Evolutionary conservation across 2,329 filamentous ascomycete genomes (phyloP), one percentile per base, ranked within the genome.

Genomic region (Arthrinium phaeospermum): DNA sequence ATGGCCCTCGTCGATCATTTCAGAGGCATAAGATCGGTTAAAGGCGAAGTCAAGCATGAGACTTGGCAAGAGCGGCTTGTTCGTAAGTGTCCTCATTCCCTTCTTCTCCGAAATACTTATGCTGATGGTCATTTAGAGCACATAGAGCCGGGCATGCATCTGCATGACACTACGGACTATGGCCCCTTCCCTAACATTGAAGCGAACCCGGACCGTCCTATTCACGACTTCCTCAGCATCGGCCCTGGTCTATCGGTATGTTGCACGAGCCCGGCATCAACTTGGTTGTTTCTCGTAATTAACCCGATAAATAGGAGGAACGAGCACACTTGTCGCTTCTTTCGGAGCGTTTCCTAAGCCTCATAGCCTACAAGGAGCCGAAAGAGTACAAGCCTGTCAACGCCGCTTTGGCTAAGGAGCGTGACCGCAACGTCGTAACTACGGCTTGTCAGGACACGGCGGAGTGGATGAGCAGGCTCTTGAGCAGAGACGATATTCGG

Each of bases 1-100:
- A 86, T 90, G 83, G 84, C 87, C 13, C 77, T 87, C 0, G 80
- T 89, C 0, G 89, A 91, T 75, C 85, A 87, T 72, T 80, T 84
- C 4, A 83, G 87, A 46, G 85, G 85, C 0, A 80, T 83, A 13
- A 81, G 88, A 37, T 78, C 85, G 3, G 80, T 86, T 5, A 83
- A 84, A 0, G 81, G 82, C 2, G 82, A 82, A 41, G 76, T 81
- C 2, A 82, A 83, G 0, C 70, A 57, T 1, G 81, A 84, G 2
- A 78, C 88, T 1, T 81, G 85, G 0, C 82, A 84, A 3, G 82
- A 87, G 57, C 75, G 81, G 0, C 80, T 89, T n/a, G 83, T 86
- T 51, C 77, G 88, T 89, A 79, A 73, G 87, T 81, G 41, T 8
- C 12, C 7, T 2, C 10, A 13, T 7, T 1, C 44, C 4, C 27